These are phyloP conservation scores for Ophiostoma fasciatum DNA, from an alignment of 2,329 filamentous ascomycete species.

Conservation along the genomic window DNA sequence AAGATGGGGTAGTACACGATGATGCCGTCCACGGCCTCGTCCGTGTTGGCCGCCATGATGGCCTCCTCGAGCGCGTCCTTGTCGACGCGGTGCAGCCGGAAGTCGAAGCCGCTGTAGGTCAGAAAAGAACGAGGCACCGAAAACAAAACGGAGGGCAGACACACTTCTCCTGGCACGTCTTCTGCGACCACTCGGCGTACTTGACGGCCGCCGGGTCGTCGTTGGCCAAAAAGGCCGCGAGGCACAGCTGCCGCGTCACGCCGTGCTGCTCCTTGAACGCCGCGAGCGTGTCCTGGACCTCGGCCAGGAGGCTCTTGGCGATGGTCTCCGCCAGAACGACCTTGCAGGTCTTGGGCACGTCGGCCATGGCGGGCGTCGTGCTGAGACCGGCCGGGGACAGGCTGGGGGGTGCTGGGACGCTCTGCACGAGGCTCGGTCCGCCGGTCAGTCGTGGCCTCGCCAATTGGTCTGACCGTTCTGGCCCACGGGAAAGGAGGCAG, in stretches of 20 bases:
- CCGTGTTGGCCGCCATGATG: conserved; percentile 71
- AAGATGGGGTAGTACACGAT: conserved; percentile 99
- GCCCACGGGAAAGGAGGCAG: no score
- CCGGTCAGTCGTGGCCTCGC: no score
- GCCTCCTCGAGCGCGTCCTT: conserved; percentile 84
- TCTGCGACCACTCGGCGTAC: conserved; percentile 95
- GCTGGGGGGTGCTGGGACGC: no score
- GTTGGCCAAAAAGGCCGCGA: conserved; percentile 88
- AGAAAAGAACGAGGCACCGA: neutral
- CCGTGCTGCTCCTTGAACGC: conserved; percentile 44
- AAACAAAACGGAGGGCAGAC: conserved; percentile 18
- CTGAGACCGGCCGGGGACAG: no score
- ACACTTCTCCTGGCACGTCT: conserved; percentile 93
- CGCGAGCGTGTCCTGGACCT: conserved; percentile 62
- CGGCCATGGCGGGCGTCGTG: conserved; percentile 20
- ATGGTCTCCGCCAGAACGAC: conserved; percentile 81
- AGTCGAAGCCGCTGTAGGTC: conserved; percentile 61
- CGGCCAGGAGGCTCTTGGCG: conserved; percentile 62
- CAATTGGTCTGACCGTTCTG: no score
- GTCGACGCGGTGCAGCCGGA: conserved; percentile 68
- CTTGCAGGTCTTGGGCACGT: conserved; percentile 63
- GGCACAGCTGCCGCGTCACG: conserved; percentile 44
- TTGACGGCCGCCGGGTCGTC: conserved; percentile 78
- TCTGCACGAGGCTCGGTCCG: no score
- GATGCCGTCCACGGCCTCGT: conserved; percentile 66